A percentile compares a stretch with the other conserved stretches of the same genome.
These are phyloP conservation scores for Microcyclospora tardicrescens DNA, from an alignment of 2,329 filamentous ascomycete genomes.

Conservation along the genomic window DNA sequence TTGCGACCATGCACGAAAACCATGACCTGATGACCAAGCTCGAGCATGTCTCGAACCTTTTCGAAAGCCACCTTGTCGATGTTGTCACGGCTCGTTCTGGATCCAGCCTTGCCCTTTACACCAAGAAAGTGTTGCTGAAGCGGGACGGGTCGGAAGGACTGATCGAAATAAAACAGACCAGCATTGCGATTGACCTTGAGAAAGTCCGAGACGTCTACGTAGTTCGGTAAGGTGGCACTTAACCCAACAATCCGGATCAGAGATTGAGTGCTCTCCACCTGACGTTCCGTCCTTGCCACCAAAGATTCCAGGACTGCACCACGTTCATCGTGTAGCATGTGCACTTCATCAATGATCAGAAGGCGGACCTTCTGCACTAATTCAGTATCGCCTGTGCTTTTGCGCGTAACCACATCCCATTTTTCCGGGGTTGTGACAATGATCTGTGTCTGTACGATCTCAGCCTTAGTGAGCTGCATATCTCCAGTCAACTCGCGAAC, in stretches of 20 bases:
- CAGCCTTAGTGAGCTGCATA: constrained; percentile 95
- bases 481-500: constrained; percentile 93
- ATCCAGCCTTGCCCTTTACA: constrained; percentile 78
- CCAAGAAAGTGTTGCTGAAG: constrained; percentile 96
- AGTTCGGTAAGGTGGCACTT: constrained; percentile 92
- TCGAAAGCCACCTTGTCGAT: constrained; percentile 79
- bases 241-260: constrained; percentile 92
- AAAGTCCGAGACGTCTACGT: constrained; percentile 92
- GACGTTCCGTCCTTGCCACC: constrained; percentile 84
- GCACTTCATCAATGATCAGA: constrained; percentile 95
- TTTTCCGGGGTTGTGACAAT: constrained; percentile 98
- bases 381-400: constrained; percentile 93
- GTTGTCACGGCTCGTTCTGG: constrained; percentile 73
- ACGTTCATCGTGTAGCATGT: constrained; percentile 97
- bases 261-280: constrained; percentile 96
- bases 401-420: constrained; percentile 96
- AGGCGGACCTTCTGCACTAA: constrained; percentile 93
- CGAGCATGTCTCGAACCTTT: constrained; percentile 88
- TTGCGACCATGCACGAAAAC: constrained; percentile 96
- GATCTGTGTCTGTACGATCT: constrained; percentile 92
- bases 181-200: constrained; percentile 87
- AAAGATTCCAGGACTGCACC: constrained; percentile 92
- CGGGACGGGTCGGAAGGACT: constrained; percentile 88
- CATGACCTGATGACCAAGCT: constrained; percentile 92
- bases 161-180: constrained; percentile 93